A percentile compares a stretch with the other conserved stretches of the same genome.
Conservation (phyloP, 495 filamentous ascomycete species). For the Penicillium bovifimosum region DNA sequence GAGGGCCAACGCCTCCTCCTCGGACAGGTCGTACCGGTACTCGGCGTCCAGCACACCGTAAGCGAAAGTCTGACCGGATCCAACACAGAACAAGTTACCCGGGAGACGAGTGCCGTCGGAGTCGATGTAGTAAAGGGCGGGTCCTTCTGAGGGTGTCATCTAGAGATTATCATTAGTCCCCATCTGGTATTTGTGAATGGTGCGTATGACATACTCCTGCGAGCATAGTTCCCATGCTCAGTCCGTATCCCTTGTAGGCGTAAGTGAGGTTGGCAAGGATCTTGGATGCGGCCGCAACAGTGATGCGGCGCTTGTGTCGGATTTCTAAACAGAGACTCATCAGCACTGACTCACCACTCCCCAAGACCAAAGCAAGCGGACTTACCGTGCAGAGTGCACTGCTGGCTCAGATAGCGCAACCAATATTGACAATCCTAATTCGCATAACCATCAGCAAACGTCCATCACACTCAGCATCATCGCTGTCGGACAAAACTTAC, state of each 20-base stretch:
- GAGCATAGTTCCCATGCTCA: constrained; percentile 99
- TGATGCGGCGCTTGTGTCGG: constrained; percentile 97
- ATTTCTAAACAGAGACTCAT: constrained; percentile 52
- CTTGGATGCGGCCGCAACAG: constrained; percentile 93
- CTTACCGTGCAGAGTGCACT: constrained; percentile 87
- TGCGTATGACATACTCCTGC: constrained; percentile 61
- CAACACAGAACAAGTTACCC: constrained; percentile 96
- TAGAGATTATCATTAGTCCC: constrained; percentile 12
- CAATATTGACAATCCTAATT: constrained; percentile 95
- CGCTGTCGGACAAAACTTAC: constrained; percentile 41
- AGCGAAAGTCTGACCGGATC: constrained; percentile 95
- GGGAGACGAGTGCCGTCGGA: constrained; percentile 89
- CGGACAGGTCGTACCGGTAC: constrained; percentile 81
- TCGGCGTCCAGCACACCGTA: constrained; percentile 96
- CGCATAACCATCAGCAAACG: constrained; percentile 12
- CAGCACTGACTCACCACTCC: background rate
- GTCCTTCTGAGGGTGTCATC: constrained; percentile 85
- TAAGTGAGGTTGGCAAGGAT: constrained; percentile 98
- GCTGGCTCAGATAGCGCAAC: constrained; percentile 97
- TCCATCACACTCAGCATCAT: background rate
- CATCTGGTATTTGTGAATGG: background rate
- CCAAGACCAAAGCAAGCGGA: background rate
- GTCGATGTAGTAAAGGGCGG: constrained; percentile 98
- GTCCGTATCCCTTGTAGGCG: constrained; percentile 93
- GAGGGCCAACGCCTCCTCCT: constrained; percentile 83